Percentiles rank a stretch among this genome's conserved stretches.
Evolutionary conservation across 495 filamentous ascomycete genomes (phyloP).

Genomic region (Rostrohypoxylon terebratum): DNA sequence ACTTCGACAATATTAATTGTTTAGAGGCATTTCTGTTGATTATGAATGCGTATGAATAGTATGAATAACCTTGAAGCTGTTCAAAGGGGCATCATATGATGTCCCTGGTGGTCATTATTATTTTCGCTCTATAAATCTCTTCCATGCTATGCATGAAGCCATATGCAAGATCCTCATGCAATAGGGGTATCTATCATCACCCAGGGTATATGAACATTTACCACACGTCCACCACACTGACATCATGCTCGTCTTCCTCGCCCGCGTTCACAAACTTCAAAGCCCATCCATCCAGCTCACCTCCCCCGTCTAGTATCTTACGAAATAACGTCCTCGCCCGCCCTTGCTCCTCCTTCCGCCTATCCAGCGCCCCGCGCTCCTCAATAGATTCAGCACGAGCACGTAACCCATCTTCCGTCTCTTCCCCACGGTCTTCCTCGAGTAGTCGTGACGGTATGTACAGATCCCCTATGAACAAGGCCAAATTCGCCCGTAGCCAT

Average conservation of each 20-base stretch:
- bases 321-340: conserved; percentile 48
- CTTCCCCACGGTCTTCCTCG: not conserved
- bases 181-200: conserved; percentile 19
- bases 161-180: not conserved
- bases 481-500: conserved; percentile 73
- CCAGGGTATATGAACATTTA: not conserved
- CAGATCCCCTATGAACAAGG: conserved; percentile 75
- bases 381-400: conserved; percentile 34
- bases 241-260: conserved; percentile 44
- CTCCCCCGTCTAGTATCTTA: conserved; percentile 45
- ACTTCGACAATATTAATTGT: not conserved
- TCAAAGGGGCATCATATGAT: no score
- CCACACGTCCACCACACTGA: conserved; percentile 24
- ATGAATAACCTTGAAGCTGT: no score
- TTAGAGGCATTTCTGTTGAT: not conserved
- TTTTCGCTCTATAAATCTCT: no score
- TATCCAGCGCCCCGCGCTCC: conserved; percentile 39
- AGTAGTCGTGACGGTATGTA: conserved; percentile 46
- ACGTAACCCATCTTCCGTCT: conserved; percentile 22
- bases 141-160: no score
- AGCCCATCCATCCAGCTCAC: conserved; percentile 48
- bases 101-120: no score
- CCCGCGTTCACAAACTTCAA: conserved; percentile 42
- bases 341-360: conserved; percentile 42
- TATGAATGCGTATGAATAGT: not conserved